Evolutionary conservation across 352 stramenopile genomes (phyloP).

Genomic region (Albugo laibachii): DNA sequence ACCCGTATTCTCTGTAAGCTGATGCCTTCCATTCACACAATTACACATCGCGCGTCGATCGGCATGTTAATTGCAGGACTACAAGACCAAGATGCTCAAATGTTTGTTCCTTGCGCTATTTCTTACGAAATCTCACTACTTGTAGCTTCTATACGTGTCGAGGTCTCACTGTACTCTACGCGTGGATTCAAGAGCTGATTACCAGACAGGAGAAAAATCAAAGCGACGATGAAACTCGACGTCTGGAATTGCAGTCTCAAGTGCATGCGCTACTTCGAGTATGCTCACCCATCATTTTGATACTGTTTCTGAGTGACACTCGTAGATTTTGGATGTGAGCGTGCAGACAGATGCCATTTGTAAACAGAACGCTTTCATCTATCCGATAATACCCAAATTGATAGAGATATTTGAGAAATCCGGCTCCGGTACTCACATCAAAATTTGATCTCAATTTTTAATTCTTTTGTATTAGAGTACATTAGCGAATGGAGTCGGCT

Average conservation of each 20-base stretch:
- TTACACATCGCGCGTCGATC: constrained; percentile 53
- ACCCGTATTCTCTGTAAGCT: constrained; percentile 65
- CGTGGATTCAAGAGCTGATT: constrained; percentile 32
- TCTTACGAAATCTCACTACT: neutral
- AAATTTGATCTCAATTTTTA: neutral
- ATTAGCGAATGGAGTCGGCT: constrained; percentile 13
- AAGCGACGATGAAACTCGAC: constrained; percentile 35
- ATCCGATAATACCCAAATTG: constrained; percentile 30
- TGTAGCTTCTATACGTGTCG: constrained; percentile 47
- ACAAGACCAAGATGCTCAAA: constrained; percentile 44
- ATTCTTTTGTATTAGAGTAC: constrained; percentile 30
- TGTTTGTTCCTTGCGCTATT: constrained; percentile 11
- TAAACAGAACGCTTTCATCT: constrained; percentile 50
- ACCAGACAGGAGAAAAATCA: constrained; percentile 13
- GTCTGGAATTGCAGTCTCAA: constrained; percentile 55
- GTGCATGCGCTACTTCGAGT: constrained; percentile 47
- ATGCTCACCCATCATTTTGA: neutral
- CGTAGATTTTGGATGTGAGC: constrained; percentile 43
- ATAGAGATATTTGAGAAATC: constrained; percentile 42
- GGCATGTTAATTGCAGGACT: constrained; percentile 49
- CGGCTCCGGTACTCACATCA: constrained; percentile 18
- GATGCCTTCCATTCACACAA: constrained; percentile 68
- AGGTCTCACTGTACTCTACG: constrained; percentile 50
- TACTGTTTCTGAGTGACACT: neutral
- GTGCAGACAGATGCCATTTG: constrained; percentile 38